Percentiles rank a stretch among this genome's conserved stretches.
Conservation (phyloP, 2,329 filamentous ascomycete species). For the Colletotrichum sp. region DNA sequence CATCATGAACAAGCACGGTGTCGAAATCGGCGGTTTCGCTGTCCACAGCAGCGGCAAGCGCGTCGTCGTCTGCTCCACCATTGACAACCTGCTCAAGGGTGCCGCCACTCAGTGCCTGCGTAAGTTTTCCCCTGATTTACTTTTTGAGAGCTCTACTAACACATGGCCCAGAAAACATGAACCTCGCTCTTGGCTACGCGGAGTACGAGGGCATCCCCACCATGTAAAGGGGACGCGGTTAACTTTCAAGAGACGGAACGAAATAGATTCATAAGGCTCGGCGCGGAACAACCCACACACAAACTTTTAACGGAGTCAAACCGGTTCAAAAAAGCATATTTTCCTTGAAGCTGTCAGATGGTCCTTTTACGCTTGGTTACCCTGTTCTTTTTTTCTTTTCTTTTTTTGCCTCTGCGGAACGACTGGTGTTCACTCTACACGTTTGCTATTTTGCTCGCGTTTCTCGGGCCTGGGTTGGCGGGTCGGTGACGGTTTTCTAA, state of each 20-base stretch:
- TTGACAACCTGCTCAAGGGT: constrained; percentile 93
- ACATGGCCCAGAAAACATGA: constrained; percentile 77
- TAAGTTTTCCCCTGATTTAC: constrained; percentile 53
- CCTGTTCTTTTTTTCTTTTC: neutral
- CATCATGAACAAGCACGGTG: constrained; percentile 83
- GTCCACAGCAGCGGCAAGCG: constrained; percentile 88
- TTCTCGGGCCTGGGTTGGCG: neutral
- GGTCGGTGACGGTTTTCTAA: neutral
- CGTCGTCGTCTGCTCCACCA: constrained; percentile 91
- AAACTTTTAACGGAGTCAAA: constrained; percentile 17
- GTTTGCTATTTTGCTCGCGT: neutral
- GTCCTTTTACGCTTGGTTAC: neutral
- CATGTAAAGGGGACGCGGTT: constrained; percentile 34
- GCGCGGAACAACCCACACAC: constrained; percentile 8
- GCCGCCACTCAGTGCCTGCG: constrained; percentile 91
- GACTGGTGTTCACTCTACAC: neutral
- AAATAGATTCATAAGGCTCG: constrained; percentile 14
- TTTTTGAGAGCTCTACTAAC: neutral
- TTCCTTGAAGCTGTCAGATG: neutral
- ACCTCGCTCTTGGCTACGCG: constrained; percentile 83
- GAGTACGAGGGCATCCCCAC: constrained; percentile 87
- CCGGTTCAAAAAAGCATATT: constrained; percentile 20
- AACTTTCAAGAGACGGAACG: neutral
- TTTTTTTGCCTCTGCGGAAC: neutral
- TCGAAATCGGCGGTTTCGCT: constrained; percentile 96